These are phyloP conservation scores for Capillidium rhysosporum DNA, from an alignment of 371 early-diverging fungal genomes.

Conservation along the genomic window DNA sequence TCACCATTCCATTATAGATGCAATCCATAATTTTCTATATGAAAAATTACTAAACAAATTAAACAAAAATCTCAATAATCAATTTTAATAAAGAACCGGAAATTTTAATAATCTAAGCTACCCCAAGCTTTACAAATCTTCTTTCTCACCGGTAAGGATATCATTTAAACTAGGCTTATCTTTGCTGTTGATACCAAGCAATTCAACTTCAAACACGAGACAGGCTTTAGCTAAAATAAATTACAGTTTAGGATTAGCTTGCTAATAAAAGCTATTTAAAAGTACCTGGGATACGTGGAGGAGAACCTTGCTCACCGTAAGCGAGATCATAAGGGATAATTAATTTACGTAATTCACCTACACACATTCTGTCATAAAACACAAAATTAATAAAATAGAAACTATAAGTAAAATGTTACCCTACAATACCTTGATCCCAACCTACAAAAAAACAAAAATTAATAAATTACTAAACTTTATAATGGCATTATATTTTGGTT, in stretches of 20 bases:
- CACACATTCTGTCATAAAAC: conserved; percentile 45
- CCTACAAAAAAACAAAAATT: conserved; percentile 13
- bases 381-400: neutral
- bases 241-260: neutral
- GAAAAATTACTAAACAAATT: no score
- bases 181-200: conserved; percentile 28
- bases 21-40: no score
- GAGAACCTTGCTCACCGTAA: conserved; percentile 35
- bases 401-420: conserved; percentile 13
- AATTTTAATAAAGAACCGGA: no score
- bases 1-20: no score
- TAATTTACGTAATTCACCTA: conserved; percentile 65
- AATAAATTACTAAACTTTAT: neutral
- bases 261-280: neutral
- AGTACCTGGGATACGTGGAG: conserved; percentile 28
- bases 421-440: conserved; percentile 63
- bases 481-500: neutral
- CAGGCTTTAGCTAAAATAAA: conserved; percentile 18
- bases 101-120: no score
- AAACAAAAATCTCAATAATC: no score
- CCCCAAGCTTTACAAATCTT: neutral
- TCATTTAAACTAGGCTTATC: conserved; percentile 6
- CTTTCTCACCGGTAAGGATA: conserved; percentile 6
- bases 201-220: conserved; percentile 42
- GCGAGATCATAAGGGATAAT: conserved; percentile 54